Percentiles rank a stretch among this genome's conserved stretches.
Evolutionary conservation across 495 filamentous ascomycete species (phyloP).

Genomic region (Lasiosphaeria miniovina): DNA sequence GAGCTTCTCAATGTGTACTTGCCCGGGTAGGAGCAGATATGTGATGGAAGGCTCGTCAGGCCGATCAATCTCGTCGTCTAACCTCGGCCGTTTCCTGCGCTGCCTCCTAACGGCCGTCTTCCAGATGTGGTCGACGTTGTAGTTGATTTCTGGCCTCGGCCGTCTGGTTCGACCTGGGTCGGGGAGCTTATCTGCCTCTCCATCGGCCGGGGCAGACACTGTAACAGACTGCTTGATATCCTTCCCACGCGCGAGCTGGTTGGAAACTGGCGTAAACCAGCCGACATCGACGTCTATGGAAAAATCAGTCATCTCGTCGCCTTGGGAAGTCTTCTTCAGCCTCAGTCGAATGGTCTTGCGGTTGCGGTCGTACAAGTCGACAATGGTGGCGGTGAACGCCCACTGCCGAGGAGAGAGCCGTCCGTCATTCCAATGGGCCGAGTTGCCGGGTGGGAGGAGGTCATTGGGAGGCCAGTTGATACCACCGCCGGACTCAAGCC

Average conservation of each 20-base stretch:
- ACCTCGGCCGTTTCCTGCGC: slow-evolving; percentile 38
- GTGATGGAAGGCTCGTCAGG: slow-evolving; percentile 36
- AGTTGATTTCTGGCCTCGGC: slow-evolving; percentile 44
- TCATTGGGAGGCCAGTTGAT: slow-evolving; percentile 47
- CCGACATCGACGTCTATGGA: slow-evolving; percentile 47
- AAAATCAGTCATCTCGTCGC: slow-evolving; percentile 34
- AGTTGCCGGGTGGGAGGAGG: slow-evolving; percentile 29
- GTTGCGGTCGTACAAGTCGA: slow-evolving; percentile 37
- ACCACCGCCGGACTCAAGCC: slow-evolving; percentile 45
- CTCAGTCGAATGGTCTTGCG: slow-evolving; percentile 37
- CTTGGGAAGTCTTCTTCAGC: slow-evolving; percentile 32
- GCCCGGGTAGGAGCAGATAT: slow-evolving; percentile 43
- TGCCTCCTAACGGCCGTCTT: slow-evolving; percentile 47
- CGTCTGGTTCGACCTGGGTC: slow-evolving; percentile 39
- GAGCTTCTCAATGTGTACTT: slow-evolving; percentile 39
- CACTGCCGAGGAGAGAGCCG: slow-evolving; percentile 32
- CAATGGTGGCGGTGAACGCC: slow-evolving; percentile 38
- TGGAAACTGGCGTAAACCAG: slow-evolving; percentile 37
- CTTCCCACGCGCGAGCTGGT: slow-evolving; percentile 21
- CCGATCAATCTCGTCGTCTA: slow-evolving; percentile 28
- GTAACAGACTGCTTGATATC: slow-evolving; percentile 30
- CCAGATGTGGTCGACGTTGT: slow-evolving; percentile 50
- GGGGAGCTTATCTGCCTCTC: slow-evolving; percentile 18
- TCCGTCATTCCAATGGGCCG: slow-evolving; percentile 24
- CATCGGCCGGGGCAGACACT: slow-evolving; percentile 27